Evolutionary conservation across 306 rosid species (phyloP).

Genomic region (Cucumis melo): DNA sequence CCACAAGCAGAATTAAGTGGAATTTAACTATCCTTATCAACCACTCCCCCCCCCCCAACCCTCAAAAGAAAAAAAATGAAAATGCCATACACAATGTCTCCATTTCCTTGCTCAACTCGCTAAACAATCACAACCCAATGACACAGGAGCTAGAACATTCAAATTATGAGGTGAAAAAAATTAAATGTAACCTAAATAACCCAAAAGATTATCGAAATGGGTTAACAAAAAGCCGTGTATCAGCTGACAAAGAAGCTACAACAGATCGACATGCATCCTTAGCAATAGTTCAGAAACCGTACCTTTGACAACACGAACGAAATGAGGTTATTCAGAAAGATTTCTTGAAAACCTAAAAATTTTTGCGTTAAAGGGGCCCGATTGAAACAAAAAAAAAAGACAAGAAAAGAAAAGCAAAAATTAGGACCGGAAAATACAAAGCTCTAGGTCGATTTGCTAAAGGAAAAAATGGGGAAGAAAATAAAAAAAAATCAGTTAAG

Average conservation of each 20-base stretch:
- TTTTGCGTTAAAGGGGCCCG: background rate
- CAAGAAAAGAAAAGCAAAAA: background rate
- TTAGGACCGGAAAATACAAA: background rate
- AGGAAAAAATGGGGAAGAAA: background rate
- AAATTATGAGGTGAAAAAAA: background rate
- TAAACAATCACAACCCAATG: background rate
- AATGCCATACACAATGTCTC: background rate
- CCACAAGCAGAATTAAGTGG: background rate
- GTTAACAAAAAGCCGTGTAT: background rate
- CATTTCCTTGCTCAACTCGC: background rate
- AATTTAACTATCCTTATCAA: background rate
- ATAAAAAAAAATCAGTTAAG: background rate
- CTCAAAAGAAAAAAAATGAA: background rate
- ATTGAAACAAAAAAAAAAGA: background rate
- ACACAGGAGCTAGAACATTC: background rate
- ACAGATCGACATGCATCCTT: slow-evolving; percentile 4
- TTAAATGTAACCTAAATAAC: background rate
- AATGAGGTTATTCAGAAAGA: background rate
- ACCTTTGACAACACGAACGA: background rate
- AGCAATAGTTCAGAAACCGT: background rate
- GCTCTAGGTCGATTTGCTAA: background rate
- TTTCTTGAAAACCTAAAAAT: background rate
- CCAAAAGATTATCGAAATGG: background rate
- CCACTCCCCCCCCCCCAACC: background rate
- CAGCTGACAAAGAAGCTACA: background rate